Percentiles rank a stretch among this genome's conserved stretches.
Conservation (phyloP, 192 early-diverging fungal genomes). For the Mortierella alpina region DNA sequence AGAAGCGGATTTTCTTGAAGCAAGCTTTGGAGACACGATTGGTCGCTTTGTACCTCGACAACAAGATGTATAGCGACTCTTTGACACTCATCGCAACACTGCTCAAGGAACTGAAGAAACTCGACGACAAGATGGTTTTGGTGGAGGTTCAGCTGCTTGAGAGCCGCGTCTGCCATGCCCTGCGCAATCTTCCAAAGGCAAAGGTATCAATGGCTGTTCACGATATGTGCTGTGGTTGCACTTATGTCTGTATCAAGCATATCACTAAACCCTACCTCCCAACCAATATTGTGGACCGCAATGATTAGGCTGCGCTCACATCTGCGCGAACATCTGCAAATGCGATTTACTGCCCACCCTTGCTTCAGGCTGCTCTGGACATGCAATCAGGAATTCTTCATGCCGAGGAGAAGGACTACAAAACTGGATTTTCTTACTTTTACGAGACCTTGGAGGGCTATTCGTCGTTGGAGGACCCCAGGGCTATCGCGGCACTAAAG, state of each 20-base stretch:
- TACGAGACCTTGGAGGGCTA: slow-evolving; percentile 98
- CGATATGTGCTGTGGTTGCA: background rate
- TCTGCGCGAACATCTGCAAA: slow-evolving; percentile 97
- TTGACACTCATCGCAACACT: slow-evolving; percentile 83
- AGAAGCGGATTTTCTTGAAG: slow-evolving; percentile 95
- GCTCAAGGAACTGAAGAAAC: slow-evolving; percentile 95
- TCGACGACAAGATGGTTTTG: slow-evolving; percentile 98
- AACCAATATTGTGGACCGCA: background rate
- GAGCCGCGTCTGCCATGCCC: slow-evolving; percentile 91
- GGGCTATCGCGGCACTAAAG: slow-evolving; percentile 91
- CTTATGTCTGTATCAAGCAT: background rate
- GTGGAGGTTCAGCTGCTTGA: slow-evolving; percentile 98
- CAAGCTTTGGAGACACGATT: slow-evolving; percentile 96
- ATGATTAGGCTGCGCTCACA: slow-evolving; percentile 85
- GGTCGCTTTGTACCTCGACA: slow-evolving; percentile 89
- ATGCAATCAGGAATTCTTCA: slow-evolving; percentile 98
- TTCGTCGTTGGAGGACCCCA: slow-evolving; percentile 87
- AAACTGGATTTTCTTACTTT: slow-evolving; percentile 97
- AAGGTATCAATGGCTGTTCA: slow-evolving; percentile 59
- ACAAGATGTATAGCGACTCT: slow-evolving; percentile 95
- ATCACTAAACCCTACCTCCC: background rate
- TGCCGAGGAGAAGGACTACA: slow-evolving; percentile 99
- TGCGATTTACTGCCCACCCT: slow-evolving; percentile 96
- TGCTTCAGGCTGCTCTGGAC: slow-evolving; percentile 95
- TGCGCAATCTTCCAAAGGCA: slow-evolving; percentile 93